A percentile compares a stretch with the other conserved stretches of the same genome.
These are phyloP conservation scores for Oryza longistaminata DNA, from an alignment of 176 grass and related monocot species.

Conservation along the genomic window DNA sequence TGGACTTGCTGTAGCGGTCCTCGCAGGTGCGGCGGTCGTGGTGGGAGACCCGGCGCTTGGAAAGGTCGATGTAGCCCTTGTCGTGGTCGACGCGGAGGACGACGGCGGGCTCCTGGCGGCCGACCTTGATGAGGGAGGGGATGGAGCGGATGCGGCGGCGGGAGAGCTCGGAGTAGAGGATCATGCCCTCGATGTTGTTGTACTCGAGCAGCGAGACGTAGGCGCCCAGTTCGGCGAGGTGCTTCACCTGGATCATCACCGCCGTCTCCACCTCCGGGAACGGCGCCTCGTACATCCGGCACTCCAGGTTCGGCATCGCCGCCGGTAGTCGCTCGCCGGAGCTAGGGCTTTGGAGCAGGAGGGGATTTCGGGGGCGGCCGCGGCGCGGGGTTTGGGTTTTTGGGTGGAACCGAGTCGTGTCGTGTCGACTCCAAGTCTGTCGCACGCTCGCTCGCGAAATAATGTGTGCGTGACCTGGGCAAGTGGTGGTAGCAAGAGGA, in stretches of 20 bases:
- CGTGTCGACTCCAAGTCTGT: too few relatives aligned
- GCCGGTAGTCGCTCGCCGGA: background rate
- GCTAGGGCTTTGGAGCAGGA: conserved; percentile 67
- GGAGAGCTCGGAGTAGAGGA: conserved; percentile 96
- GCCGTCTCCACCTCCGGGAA: conserved; percentile 88
- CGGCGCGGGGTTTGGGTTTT: too few relatives aligned
- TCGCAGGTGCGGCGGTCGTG: conserved; percentile 78
- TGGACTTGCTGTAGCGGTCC: conserved; percentile 93
- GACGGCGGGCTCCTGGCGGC: conserved; percentile 94
- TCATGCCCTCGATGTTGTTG: conserved; percentile 99
- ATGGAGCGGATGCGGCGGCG: conserved; percentile 89
- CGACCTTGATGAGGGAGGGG: conserved; percentile 92
- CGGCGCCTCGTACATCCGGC: conserved; percentile 81
- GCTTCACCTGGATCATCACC: conserved; percentile 97
- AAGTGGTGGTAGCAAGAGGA: too few relatives aligned
- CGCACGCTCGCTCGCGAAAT: too few relatives aligned
- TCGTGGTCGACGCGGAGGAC: conserved; percentile 93
- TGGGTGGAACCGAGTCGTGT: too few relatives aligned
- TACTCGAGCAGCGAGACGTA: conserved; percentile 93
- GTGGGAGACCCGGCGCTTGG: conserved; percentile 90
- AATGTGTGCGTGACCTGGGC: too few relatives aligned
- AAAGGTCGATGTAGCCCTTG: conserved; percentile 90
- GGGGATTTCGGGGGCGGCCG: conserved; percentile 3
- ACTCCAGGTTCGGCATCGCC: conserved; percentile 74
- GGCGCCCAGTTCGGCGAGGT: conserved; percentile 91